A percentile compares a stretch with the other conserved stretches of the same genome.
Conservation (phyloP, 768 basidiomycete species). For the Leccinum uliginosum region DNA sequence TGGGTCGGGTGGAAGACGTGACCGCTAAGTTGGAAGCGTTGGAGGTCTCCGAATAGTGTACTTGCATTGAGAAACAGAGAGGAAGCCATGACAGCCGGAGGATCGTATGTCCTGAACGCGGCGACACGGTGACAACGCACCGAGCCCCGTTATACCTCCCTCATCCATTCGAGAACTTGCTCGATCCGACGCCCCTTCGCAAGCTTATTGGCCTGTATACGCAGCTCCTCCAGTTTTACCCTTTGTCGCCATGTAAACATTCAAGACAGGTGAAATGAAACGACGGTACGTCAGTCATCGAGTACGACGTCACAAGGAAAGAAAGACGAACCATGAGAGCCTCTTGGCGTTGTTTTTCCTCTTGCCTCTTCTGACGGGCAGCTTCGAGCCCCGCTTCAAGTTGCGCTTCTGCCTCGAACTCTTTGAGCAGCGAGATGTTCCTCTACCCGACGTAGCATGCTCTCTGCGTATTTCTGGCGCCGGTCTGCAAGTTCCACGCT, state of each 20-base stretch:
- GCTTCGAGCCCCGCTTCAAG: constrained; percentile 72
- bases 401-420: constrained; percentile 66
- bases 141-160: no score
- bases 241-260: constrained; percentile 38
- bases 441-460: constrained; percentile 52
- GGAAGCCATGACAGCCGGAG: no score
- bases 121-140: no score
- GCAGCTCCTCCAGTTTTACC: constrained; percentile 57
- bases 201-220: constrained; percentile 71
- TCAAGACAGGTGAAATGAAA: no score
- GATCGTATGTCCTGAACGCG: no score
- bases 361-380: constrained; percentile 74
- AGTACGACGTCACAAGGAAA: neutral
- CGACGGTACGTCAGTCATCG: neutral
- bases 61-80: no score
- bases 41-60: no score
- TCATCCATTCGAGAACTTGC: constrained; percentile 77
- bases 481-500: constrained; percentile 84
- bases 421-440: constrained; percentile 41
- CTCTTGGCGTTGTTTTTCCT: constrained; percentile 68
- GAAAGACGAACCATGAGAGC: constrained; percentile 54
- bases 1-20: neutral
- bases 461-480: constrained; percentile 84
- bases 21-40: no score
- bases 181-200: constrained; percentile 75